These are phyloP conservation scores for Fusarium udum DNA, from an alignment of 2,329 filamentous ascomycete genomes.

Conservation along the genomic window DNA sequence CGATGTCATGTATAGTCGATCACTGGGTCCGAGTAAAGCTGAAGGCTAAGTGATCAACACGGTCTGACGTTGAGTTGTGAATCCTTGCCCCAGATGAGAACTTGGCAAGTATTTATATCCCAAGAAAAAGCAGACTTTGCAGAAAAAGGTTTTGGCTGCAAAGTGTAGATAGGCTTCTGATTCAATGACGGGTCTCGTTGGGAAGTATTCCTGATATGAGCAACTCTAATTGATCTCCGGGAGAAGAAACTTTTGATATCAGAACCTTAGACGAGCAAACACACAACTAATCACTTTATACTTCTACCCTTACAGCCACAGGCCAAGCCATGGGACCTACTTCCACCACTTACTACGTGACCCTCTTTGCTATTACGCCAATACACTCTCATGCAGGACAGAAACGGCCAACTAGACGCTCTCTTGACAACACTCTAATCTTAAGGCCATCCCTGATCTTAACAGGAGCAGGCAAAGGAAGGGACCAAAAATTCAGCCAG, in stretches of 20 bases:
- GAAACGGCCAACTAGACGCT: background rate
- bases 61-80: conserved; percentile 32
- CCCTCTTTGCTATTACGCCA: conserved; percentile 12
- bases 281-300: conserved; percentile 25
- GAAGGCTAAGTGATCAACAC: conserved; percentile 24
- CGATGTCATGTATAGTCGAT: conserved; percentile 35
- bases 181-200: background rate
- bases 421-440: conserved; percentile 5
- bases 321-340: conserved; percentile 9
- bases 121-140: background rate
- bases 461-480: background rate
- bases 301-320: background rate
- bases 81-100: conserved; percentile 19
- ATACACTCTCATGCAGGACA: conserved; percentile 19
- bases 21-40: conserved; percentile 23
- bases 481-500: conserved; percentile 18
- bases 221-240: background rate
- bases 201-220: background rate
- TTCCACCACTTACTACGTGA: background rate
- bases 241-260: background rate
- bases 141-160: background rate
- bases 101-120: background rate
- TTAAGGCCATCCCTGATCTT: conserved; percentile 6
- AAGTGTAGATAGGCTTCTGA: background rate
- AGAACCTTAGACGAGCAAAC: conserved; percentile 5